Evolutionary conservation across 2,329 filamentous ascomycete species (phyloP), one percentile per base, ranked within the genome.

Genomic region (Emmonsiellopsis sp.): DNA sequence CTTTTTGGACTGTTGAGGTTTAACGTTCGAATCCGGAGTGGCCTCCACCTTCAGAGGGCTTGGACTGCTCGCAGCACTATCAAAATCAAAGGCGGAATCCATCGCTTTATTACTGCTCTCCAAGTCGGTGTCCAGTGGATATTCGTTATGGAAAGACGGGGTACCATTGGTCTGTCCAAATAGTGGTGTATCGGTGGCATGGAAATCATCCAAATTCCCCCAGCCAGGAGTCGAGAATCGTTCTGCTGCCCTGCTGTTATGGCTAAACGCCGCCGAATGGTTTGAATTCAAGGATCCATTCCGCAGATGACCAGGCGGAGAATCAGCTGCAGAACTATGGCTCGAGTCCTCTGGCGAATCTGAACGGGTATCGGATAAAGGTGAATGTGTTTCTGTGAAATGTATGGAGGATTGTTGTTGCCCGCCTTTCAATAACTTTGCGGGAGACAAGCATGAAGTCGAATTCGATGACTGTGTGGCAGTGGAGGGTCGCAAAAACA

Each of bases 31-130:
- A 53, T 40, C 59, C 59, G 40, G 59, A 56, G 16, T 58, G 16
- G 59, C 56, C 45, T 66, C 67, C 35, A 55, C 56, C 50, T 67
- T 73, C 54, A 71, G 63, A 40, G 64, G 72, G 55, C 71, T 75
- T 1, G 73, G 73, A 37, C 72, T 75, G 59, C 72, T 75, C 7
- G 71, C 73, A 34, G 73, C 73, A 55, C 72, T 75, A 43, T 75
- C 73, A 56, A 76, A 76, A 57, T 76, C 73, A 54, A 76, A 76
- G 10, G 71, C 72, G 31, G 72, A 73, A 58, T 73, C 72, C 73
- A 76, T 75, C 13, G 70, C 71, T 56, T 68, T 70, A 55, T 75
- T 75, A 54, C 71, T 75, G 6, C 65, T 68, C 56, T 75, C 73
- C 43, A 74, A 59, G 50, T 76, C 73, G 30, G 67, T 57, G 15